phyloP scores from a whole-genome alignment of 306 rosid species.

The Astragalus glycyphyllos region DNA sequence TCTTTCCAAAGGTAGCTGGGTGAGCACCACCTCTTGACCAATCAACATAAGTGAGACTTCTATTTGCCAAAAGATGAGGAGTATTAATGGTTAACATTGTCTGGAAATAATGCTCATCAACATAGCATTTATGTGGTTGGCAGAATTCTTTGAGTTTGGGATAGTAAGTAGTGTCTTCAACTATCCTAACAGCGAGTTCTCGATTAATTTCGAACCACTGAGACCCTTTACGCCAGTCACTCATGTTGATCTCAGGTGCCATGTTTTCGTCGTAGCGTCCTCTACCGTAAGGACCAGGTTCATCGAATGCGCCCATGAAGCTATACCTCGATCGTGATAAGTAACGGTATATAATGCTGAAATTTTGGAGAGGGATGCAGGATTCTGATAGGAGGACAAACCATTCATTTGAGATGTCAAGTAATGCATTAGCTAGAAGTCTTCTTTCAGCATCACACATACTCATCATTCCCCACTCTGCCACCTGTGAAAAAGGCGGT shows the following conservation, averaged over 20 bases:
- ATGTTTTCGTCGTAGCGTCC: conserved; percentile 80
- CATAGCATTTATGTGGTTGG: conserved; percentile 82
- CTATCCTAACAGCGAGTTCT: conserved; percentile 67
- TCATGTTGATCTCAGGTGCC: conserved; percentile 86
- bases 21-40: conserved; percentile 99
- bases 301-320: conserved; percentile 91
- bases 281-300: conserved; percentile 90
- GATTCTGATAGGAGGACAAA: conserved; percentile 90
- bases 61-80: conserved; percentile 83
- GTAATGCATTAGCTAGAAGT: conserved; percentile 92
- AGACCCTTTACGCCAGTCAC: conserved; percentile 93
- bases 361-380: conserved; percentile 90
- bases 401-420: conserved; percentile 95
- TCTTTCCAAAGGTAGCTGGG: conserved; percentile 94
- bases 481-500: conserved; percentile 58
- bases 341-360: conserved; percentile 75
- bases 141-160: conserved; percentile 78
- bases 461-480: conserved; percentile 97
- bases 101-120: conserved; percentile 98
- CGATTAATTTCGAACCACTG: conserved; percentile 95
- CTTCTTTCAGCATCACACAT: conserved; percentile 98
- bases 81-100: conserved; percentile 77
- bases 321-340: conserved; percentile 77
- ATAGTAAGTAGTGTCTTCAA: conserved; percentile 74
- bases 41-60: conserved; percentile 90